Evolutionary conservation across 2,329 filamentous ascomycete species (phyloP).

Genomic region (Fusarium chlamydosporum): DNA sequence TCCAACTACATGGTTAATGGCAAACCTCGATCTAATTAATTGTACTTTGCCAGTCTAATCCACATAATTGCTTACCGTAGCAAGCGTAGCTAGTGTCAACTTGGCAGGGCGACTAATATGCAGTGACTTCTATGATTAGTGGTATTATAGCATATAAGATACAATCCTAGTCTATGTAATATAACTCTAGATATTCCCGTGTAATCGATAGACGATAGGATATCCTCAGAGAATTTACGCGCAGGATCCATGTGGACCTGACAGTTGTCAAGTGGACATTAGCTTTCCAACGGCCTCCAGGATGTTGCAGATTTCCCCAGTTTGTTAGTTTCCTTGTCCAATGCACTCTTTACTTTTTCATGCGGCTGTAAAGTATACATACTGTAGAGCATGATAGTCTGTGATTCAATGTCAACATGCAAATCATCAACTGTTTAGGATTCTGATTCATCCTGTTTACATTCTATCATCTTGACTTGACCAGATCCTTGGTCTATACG

Average conservation of each 20-base stretch:
- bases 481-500: background rate
- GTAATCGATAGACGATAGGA: background rate
- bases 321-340: constrained; percentile 14
- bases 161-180: constrained; percentile 7
- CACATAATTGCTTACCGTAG: constrained; percentile 1
- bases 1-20: constrained; percentile 12
- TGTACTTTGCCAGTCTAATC: background rate
- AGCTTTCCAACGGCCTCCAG: constrained; percentile 27
- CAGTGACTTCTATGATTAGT: constrained; percentile 6
- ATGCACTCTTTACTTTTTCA: constrained; percentile 8
- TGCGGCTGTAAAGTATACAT: constrained; percentile 1
- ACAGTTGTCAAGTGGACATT: constrained; percentile 33
- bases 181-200: background rate
- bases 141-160: constrained; percentile 4
- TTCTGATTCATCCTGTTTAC: background rate
- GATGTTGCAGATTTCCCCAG: constrained; percentile 36
- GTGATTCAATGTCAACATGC: constrained; percentile 2
- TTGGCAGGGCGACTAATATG: background rate
- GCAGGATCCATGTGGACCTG: constrained; percentile 20
- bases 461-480: constrained; percentile 3
- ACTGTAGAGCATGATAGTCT: constrained; percentile 1
- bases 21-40: background rate
- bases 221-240: background rate
- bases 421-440: background rate
- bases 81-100: constrained; percentile 5